These are phyloP conservation scores for Cylindrotheca closterium DNA, from an alignment of 108 stramenopile species.

Conservation along the genomic window DNA sequence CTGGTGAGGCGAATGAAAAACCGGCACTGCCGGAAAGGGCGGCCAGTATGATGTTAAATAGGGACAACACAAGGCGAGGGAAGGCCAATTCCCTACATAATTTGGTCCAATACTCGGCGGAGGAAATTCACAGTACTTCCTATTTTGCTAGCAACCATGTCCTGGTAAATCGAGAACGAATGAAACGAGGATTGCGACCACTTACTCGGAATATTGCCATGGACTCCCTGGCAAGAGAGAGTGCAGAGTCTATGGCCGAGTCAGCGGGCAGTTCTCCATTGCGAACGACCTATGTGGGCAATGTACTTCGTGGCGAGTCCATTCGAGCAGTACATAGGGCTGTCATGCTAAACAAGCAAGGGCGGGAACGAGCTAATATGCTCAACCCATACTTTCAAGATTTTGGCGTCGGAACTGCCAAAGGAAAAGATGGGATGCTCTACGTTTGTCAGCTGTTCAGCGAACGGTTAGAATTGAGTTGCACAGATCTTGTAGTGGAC, in stretches of 20 bases:
- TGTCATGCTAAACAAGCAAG: slow-evolving; percentile 29
- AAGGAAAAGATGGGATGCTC: slow-evolving; percentile 31
- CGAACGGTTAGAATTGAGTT: slow-evolving; percentile 29
- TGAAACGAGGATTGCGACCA: slow-evolving; percentile 35
- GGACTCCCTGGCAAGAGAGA: slow-evolving; percentile 33
- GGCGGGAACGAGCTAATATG: slow-evolving; percentile 33
- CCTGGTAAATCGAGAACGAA: slow-evolving; percentile 41
- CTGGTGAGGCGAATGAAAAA: slow-evolving; percentile 1
- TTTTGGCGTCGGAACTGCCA: slow-evolving; percentile 41
- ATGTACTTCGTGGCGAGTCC: slow-evolving; percentile 37
- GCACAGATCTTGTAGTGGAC: slow-evolving; percentile 18
- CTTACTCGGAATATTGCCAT: slow-evolving; percentile 30
- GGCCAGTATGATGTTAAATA: slow-evolving; percentile 32
- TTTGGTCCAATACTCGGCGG: slow-evolving; percentile 28
- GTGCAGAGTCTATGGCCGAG: slow-evolving; percentile 34
- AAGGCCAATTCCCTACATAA: slow-evolving; percentile 24
- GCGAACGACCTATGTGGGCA: slow-evolving; percentile 32
- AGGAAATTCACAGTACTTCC: slow-evolving; percentile 42
- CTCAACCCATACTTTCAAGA: slow-evolving; percentile 40
- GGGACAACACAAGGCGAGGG: slow-evolving; percentile 28
- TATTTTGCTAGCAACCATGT: slow-evolving; percentile 48
- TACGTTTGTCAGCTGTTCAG: slow-evolving; percentile 46
- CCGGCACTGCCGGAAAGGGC: slow-evolving; percentile 10
- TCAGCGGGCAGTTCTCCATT: slow-evolving; percentile 16
- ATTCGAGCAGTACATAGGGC: slow-evolving; percentile 37